These are phyloP conservation scores for Botrytis fragariae DNA, from an alignment of 2,329 filamentous ascomycete genomes.

Conservation along the genomic window DNA sequence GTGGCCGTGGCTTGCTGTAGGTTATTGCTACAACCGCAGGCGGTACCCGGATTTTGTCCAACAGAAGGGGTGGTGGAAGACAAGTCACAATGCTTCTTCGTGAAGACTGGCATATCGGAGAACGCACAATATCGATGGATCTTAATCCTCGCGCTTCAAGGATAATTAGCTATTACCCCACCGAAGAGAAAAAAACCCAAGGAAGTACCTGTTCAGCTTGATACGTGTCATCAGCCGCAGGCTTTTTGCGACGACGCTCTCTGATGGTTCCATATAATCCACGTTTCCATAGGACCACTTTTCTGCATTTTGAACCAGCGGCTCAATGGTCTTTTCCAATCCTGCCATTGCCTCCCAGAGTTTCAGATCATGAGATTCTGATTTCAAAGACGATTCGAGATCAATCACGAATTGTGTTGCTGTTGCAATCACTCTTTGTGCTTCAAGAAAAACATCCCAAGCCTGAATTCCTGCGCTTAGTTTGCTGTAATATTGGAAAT, in stretches of 20 bases:
- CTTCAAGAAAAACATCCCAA: conserved; percentile 44
- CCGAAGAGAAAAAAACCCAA: not conserved
- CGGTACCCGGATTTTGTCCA: not conserved
- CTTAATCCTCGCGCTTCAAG: conserved; percentile 48
- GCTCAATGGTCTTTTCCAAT: conserved; percentile 31
- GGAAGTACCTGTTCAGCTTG: conserved; percentile 38
- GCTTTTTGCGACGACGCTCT: conserved; percentile 45
- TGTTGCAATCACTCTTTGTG: conserved; percentile 48
- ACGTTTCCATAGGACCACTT: conserved; percentile 37
- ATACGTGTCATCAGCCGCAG: conserved; percentile 49
- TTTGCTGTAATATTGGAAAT: not conserved
- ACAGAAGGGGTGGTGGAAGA: conserved; percentile 13
- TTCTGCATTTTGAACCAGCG: conserved; percentile 29
- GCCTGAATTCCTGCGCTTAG: conserved; percentile 33
- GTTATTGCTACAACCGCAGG: conserved; percentile 11
- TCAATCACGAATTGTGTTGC: conserved; percentile 50
- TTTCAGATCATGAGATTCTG: conserved; percentile 41
- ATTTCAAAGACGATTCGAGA: conserved; percentile 45
- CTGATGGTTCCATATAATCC: conserved; percentile 38
- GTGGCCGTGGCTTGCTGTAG: not conserved
- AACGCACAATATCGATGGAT: conserved; percentile 53
- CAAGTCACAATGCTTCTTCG: conserved; percentile 50
- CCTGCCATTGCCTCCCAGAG: conserved; percentile 40
- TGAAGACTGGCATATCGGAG: conserved; percentile 50
- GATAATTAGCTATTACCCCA: not conserved